Base-by-base conservation (phyloP, 257 asterid genomes). In the Hygrophila difformis region DNA sequence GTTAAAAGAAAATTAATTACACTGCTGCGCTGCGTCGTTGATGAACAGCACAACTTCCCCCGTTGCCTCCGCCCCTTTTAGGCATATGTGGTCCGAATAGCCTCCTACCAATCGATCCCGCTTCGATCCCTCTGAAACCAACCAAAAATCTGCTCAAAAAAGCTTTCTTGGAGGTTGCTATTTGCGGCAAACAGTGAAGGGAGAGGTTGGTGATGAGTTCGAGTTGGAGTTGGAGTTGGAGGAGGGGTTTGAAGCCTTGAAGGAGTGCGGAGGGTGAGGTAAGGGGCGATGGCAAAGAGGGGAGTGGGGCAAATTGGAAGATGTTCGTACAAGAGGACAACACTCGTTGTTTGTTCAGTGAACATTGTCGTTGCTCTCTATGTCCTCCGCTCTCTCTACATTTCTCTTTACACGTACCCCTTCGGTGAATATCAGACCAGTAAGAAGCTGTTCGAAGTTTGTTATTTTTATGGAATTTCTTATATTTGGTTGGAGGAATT, bases 281-380 rank as follows among this genome's bases (percentile, higher is more conserved):
- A n/a, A 10, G 67, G 10, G 39, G 56, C 56, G 47, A 89, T 89
- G 96, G 82, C 91, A 63, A 81, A 93, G 64, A 78, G 63, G 46
- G 88, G 77, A 65, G 72, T 73, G 80, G 72, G 68, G 54, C 33
- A 65, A 39, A 57, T 60, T 39, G 85, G 86, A 49, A 78, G 82
- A 75, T 75, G 81, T 67, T 77, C 96, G 13, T 82, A 79, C 82
- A 89, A 74, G 85, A 61, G 71, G 61, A 76, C 84, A 2, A 85
- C 85, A 12, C 61, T 85, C 53, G 34, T 72, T 47, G 70, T 79
- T 55, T 89, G 94, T 52, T 69, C 89, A 46, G 45, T 82, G 58
- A 85, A 89, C 77, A 68, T 85, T 49, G 71, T 73, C 38, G 74
- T 89, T 67, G 93, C 85, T 31, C 84, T 85, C 38, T 82, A 69